Percentiles rank a stretch among this genome's conserved stretches.
phyloP scores from a whole-genome alignment of 495 filamentous ascomycete genomes.

The Tuber melanosporum region DNA sequence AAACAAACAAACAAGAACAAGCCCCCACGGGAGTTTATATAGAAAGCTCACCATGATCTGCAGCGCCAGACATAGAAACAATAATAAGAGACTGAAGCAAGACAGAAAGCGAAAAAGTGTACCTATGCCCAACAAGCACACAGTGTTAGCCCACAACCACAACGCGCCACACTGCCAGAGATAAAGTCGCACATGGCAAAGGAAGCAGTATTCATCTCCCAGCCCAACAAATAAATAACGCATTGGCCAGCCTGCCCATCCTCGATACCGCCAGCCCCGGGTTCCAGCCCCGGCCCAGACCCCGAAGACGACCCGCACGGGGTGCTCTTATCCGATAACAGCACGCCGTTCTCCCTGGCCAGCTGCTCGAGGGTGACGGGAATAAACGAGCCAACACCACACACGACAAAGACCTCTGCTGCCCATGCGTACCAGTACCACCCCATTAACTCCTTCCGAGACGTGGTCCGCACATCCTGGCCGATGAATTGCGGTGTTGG shows the following conservation, averaged over 20 bases:
- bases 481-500: slow-evolving; percentile 55
- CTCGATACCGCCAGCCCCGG: slow-evolving; percentile 37
- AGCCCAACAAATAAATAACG: slow-evolving; percentile 70
- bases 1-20: not conserved
- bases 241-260: slow-evolving; percentile 59
- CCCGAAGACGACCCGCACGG: slow-evolving; percentile 54
- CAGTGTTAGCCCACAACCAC: slow-evolving; percentile 12
- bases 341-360: slow-evolving; percentile 78
- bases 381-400: slow-evolving; percentile 88
- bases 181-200: slow-evolving; percentile 65
- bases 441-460: slow-evolving; percentile 75
- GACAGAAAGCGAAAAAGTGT: slow-evolving; percentile 90
- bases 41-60: slow-evolving; percentile 71
- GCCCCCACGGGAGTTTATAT: slow-evolving; percentile 4
- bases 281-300: slow-evolving; percentile 12
- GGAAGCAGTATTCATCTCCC: slow-evolving; percentile 88
- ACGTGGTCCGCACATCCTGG: slow-evolving; percentile 83
- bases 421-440: slow-evolving; percentile 98
- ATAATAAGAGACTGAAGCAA: slow-evolving; percentile 81
- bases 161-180: slow-evolving; percentile 3
- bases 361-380: slow-evolving; percentile 94
- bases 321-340: slow-evolving; percentile 64
- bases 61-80: slow-evolving; percentile 90
- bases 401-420: slow-evolving; percentile 95
- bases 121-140: slow-evolving; percentile 44